A percentile compares a stretch with the other conserved stretches of the same genome.
These are phyloP conservation scores for Lodderomyces elongisporus DNA, from an alignment of 1,139 yeast genomes.

Conservation along the genomic window DNA sequence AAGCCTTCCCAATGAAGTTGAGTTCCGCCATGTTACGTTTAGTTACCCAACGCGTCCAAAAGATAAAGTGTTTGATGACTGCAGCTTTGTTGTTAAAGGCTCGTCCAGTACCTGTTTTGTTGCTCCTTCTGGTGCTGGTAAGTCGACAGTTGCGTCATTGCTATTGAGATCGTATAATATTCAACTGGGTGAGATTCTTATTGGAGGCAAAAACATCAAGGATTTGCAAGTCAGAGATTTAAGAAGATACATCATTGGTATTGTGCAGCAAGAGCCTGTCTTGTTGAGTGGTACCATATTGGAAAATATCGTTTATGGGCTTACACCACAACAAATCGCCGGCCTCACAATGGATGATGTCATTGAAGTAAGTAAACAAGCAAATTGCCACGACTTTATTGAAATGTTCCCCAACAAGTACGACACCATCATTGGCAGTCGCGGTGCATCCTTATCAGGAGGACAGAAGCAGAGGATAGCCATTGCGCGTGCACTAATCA, in stretches of 20 bases:
- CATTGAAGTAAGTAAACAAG: constrained; percentile 41
- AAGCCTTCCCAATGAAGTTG: constrained; percentile 50
- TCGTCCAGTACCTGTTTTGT: constrained; percentile 85
- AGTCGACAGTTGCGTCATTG: constrained; percentile 75
- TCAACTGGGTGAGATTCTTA: constrained; percentile 50
- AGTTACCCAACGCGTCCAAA: constrained; percentile 87
- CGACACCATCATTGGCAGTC: constrained; percentile 49
- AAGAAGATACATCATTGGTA: constrained; percentile 64
- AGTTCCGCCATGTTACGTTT: constrained; percentile 63
- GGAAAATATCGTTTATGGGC: constrained; percentile 78
- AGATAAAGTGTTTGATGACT: constrained; percentile 60
- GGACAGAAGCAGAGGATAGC: constrained; percentile 93
- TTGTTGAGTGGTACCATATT: constrained; percentile 72
- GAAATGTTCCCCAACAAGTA: constrained; percentile 47
- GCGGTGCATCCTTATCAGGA: constrained; percentile 65
- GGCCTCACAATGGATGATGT: constrained; percentile 38
- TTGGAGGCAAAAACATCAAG: constrained; percentile 64
- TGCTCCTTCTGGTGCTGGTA: constrained; percentile 92
- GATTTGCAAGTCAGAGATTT: constrained; percentile 67
- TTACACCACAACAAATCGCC: constrained; percentile 47
- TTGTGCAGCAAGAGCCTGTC: constrained; percentile 87
- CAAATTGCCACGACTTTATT: constrained; percentile 55
- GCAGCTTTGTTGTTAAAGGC: constrained; percentile 54
- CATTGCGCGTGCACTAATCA: constrained; percentile 72
- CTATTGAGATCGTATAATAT: constrained; percentile 65